phyloP scores from a whole-genome alignment of 2,329 filamentous ascomycete genomes.

The Beauveria pseudobassiana region DNA sequence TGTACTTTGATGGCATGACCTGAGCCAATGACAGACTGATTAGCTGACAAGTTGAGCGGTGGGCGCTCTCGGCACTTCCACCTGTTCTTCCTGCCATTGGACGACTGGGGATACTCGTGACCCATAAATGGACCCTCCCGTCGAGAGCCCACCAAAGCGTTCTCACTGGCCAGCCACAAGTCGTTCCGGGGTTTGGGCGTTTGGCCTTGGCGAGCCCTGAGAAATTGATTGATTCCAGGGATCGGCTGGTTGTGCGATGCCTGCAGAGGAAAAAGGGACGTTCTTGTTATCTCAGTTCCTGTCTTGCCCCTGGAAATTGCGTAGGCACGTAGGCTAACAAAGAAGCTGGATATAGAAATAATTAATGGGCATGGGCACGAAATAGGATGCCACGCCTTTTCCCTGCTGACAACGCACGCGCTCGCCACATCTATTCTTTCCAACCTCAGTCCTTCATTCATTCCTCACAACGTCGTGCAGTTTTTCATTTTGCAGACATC shows the following conservation, averaged over 20 bases:
- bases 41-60: too few species aligned
- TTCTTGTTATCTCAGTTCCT: background rate
- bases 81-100: too few species aligned
- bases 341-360: too few species aligned
- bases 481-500: background rate
- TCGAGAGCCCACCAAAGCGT: background rate
- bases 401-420: background rate
- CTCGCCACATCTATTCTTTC: background rate
- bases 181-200: too few species aligned
- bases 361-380: background rate
- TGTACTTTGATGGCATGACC: too few species aligned
- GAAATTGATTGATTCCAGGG: background rate
- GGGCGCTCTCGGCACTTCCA: too few species aligned
- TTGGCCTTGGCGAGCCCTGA: background rate
- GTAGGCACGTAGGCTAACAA: background rate
- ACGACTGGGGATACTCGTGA: too few species aligned
- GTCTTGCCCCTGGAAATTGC: background rate
- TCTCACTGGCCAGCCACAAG: background rate
- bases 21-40: too few species aligned
- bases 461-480: constrained; percentile 1
- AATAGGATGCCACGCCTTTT: background rate
- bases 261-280: background rate
- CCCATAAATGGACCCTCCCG: too few species aligned
- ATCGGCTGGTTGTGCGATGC: background rate
- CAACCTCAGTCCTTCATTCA: constrained; percentile 10